Evolutionary conservation across 805 yeast genomes (phyloP), one percentile per base, ranked within the genome.

Genomic region (Candida schatavii): DNA sequence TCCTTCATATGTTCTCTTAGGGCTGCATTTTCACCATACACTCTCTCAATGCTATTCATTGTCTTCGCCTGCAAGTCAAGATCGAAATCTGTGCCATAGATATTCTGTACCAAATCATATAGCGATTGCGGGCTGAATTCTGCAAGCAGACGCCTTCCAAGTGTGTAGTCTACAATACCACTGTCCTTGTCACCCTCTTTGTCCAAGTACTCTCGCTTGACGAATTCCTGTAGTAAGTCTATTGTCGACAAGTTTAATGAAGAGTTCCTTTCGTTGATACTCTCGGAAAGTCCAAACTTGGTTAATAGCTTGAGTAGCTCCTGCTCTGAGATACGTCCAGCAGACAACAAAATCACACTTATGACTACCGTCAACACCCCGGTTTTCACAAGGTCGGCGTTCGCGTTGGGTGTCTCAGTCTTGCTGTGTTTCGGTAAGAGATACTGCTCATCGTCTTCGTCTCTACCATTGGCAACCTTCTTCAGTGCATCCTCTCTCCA

Each of bases 41-140:
- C 56, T 35, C 58, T 37, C 37, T 57, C 55, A 15, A 63, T 51
- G 3, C 64, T 56, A 20, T 46, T 51, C n/a, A 54, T 28, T 2
- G 54, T 43, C 36, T 52, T 55, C 20, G 47, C 48, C 10, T 46
- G 46, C 11, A 52, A 42, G 14, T 48, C 45, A 10, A 42, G 17
- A 46, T 55, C 55, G 50, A 62, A 62, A 6, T 50, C 38, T 2
- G 35, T 44, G 11, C 62, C 63, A 43, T 57, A 65, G 9, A 62
- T 43, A 3, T 37, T 48, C 27, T 52, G 52, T 26, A 66, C 42
- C 19, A 52, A 55, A 27, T 54, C 53, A 37, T 52, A 51, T 33
- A 68, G 55, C n/a, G 57, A 42, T 11, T 46, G 40, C 1, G 70
- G 69, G 3, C 48, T 45, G 37, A 64, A 64, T 46, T 69, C 74